A percentile compares a stretch with the other conserved stretches of the same genome.
Conservation (phyloP, 176 grass and related monocot species). For the Thinopyrum elongatum region DNA sequence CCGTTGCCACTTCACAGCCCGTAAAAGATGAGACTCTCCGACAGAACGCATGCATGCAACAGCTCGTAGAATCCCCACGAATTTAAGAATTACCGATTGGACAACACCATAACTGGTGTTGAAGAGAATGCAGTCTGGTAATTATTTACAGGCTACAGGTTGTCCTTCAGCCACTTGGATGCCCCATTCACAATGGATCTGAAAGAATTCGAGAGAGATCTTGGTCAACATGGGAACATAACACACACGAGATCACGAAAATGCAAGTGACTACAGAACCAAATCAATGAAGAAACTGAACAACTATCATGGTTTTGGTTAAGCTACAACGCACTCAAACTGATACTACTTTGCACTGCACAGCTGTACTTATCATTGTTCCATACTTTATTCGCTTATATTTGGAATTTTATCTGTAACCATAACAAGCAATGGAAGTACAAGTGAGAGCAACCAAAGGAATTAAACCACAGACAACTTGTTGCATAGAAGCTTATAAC, state of each 20-base stretch:
- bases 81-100: slow-evolving; percentile 36
- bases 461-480: too few relatives aligned
- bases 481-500: background rate
- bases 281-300: background rate
- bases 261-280: background rate
- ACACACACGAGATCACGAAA: background rate
- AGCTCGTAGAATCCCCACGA: slow-evolving; percentile 10
- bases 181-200: slow-evolving; percentile 60
- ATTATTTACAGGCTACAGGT: slow-evolving; percentile 61
- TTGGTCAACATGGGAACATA: slow-evolving; percentile 1
- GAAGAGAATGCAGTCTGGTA: slow-evolving; percentile 2
- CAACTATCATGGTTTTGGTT: background rate
- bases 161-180: slow-evolving; percentile 71
- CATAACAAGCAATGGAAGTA: too few relatives aligned
- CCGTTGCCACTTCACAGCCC: background rate
- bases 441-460: too few relatives aligned
- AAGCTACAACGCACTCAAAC: slow-evolving; percentile 13
- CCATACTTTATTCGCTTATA: background rate
- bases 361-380: background rate
- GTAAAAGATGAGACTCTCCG: slow-evolving; percentile 24
- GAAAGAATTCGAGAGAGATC: slow-evolving; percentile 23
- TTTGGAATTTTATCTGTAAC: background rate
- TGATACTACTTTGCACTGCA: background rate
- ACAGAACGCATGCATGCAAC: slow-evolving; percentile 16
- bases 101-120: background rate